phyloP scores from a whole-genome alignment of 352 stramenopile genomes.

The Phytophthora sansomeana region DNA sequence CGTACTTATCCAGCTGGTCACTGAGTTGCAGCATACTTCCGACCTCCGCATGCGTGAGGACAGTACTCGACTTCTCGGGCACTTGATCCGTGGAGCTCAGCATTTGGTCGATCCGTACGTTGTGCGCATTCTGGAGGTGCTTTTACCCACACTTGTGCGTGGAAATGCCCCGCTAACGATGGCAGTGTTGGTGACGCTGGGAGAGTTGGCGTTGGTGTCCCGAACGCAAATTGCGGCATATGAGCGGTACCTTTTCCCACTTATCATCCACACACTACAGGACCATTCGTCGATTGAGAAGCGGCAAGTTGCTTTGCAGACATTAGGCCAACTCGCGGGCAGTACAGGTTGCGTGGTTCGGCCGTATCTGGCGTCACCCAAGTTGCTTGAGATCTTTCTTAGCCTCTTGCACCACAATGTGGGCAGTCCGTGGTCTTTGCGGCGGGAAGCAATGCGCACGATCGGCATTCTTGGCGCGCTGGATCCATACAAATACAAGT shows the following conservation, averaged over 20 bases:
- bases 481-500: conserved; percentile 96
- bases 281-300: conserved; percentile 97
- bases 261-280: conserved; percentile 96
- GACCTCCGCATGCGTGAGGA: conserved; percentile 90
- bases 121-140: conserved; percentile 72
- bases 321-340: conserved; percentile 94
- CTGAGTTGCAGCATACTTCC: conserved; percentile 94
- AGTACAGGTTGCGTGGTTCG: conserved; percentile 95
- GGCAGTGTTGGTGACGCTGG: conserved; percentile 82
- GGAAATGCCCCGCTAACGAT: conserved; percentile 84
- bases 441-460: conserved; percentile 96
- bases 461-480: conserved; percentile 96
- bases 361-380: conserved; percentile 96
- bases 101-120: conserved; percentile 90
- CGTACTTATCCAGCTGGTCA: conserved; percentile 95
- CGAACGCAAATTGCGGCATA: conserved; percentile 93
- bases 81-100: conserved; percentile 86
- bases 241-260: conserved; percentile 94
- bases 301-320: conserved; percentile 95
- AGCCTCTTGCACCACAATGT: conserved; percentile 94
- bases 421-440: conserved; percentile 91
- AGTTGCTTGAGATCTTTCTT: conserved; percentile 95
- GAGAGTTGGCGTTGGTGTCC: conserved; percentile 93
- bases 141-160: conserved; percentile 89
- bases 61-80: conserved; percentile 85